Percentiles rank a stretch among this genome's conserved stretches.
phyloP scores from a whole-genome alignment of 2,329 filamentous ascomycete genomes.

The Piedraia hortae region DNA sequence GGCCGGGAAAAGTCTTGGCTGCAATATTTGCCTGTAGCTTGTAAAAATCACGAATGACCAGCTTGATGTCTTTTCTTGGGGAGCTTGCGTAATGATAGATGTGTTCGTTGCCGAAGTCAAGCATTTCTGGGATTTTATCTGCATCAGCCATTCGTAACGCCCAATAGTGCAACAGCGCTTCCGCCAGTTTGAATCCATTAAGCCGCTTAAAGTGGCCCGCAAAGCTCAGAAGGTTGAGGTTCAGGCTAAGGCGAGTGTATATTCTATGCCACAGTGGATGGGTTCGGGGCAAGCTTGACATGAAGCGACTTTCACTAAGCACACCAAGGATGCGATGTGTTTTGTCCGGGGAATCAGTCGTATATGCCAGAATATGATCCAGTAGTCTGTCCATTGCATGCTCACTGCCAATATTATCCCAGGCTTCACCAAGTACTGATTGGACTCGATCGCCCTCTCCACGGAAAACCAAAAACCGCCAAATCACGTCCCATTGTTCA shows the following conservation, averaged over 20 bases:
- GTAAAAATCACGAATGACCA: too few relatives aligned
- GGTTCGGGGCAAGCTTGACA: background rate
- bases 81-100: background rate
- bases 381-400: too few relatives aligned
- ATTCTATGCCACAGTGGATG: conserved; percentile 1
- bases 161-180: conserved; percentile 5
- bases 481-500: background rate
- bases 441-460: background rate
- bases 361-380: too few relatives aligned
- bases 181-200: conserved; percentile 1
- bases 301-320: too few relatives aligned
- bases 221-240: conserved; percentile 2
- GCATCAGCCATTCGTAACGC: conserved; percentile 1
- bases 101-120: too few relatives aligned
- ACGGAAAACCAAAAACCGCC: background rate
- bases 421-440: too few relatives aligned
- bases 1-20: too few relatives aligned
- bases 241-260: conserved; percentile 2
- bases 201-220: conserved; percentile 4
- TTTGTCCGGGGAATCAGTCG: too few relatives aligned
- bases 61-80: background rate
- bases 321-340: too few relatives aligned
- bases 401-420: too few relatives aligned
- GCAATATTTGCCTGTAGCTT: too few relatives aligned
- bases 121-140: too few relatives aligned